Percentiles rank a stretch among this genome's conserved stretches.
Evolutionary conservation across 73 alveolate species (phyloP).

Genomic region (Tetrahymena thermophila): DNA sequence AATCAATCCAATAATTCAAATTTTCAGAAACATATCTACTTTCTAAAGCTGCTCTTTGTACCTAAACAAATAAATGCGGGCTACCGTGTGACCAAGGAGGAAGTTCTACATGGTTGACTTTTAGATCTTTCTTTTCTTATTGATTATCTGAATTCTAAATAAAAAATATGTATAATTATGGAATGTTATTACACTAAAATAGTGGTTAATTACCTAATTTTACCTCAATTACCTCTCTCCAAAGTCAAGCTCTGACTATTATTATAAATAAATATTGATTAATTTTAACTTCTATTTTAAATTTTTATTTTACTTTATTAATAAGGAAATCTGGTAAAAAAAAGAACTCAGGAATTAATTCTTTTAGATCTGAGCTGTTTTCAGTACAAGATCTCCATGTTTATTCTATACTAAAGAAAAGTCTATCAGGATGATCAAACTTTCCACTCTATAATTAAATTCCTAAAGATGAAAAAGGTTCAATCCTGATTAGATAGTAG

Average conservation of each 20-base stretch:
- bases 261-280: neutral
- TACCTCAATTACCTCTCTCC: neutral
- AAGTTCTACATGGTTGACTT: conserved; percentile 30
- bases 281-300: neutral
- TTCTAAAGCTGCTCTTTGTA: conserved; percentile 61
- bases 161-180: neutral
- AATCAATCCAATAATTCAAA: conserved; percentile 80
- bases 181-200: neutral
- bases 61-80: conserved; percentile 59
- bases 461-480: conserved; percentile 72
- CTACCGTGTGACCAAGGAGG: conserved; percentile 52
- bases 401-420: conserved; percentile 59
- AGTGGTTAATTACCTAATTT: neutral
- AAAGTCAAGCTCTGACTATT: neutral
- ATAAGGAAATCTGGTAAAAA: conserved; percentile 66
- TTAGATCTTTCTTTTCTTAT: neutral
- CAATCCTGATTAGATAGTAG: conserved; percentile 69
- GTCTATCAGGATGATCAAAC: conserved; percentile 83
- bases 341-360: conserved; percentile 92
- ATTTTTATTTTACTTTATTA: conserved; percentile 22
- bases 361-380: conserved; percentile 84
- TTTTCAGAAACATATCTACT: conserved; percentile 57
- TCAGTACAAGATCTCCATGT: conserved; percentile 57
- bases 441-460: conserved; percentile 65
- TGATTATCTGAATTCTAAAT: conserved; percentile 2